Conservation (phyloP, 1,284 basidiomycete genomes). For the Puccinia horiana region DNA sequence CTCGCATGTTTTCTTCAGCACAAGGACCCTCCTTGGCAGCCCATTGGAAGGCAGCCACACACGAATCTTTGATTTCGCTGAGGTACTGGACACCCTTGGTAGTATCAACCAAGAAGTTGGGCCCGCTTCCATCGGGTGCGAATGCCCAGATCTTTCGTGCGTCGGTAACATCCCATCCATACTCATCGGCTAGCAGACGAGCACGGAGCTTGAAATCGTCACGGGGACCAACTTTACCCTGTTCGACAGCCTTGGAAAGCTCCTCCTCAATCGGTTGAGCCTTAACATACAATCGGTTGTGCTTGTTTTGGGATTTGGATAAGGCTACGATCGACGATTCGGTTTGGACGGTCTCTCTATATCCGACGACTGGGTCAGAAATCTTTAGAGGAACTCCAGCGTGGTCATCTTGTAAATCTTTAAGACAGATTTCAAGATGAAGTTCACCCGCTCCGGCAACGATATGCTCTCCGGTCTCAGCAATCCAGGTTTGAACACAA, state of each 20-base stretch:
- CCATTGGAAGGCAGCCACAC: constrained; percentile 99
- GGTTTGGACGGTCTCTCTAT: constrained; percentile 95
- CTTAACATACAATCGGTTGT: constrained; percentile 96
- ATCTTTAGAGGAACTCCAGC: constrained; percentile 99
- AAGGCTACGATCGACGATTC: constrained; percentile 95
- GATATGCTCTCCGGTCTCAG: constrained; percentile 94
- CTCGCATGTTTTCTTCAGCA: constrained; percentile 98
- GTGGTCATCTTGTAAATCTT: constrained; percentile 99
- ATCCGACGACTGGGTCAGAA: constrained; percentile 97
- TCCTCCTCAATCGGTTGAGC: constrained; percentile 92
- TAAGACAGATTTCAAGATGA: constrained; percentile 98
- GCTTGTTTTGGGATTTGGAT: constrained; percentile 99
- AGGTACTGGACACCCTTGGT: constrained; percentile 97
- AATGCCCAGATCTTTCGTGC: constrained; percentile 99
- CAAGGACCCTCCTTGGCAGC: constrained; percentile 97
- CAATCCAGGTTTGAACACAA: constrained; percentile 95
- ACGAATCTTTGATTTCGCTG: constrained; percentile 98
- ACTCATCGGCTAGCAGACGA: constrained; percentile 92
- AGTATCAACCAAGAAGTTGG: constrained; percentile 95
- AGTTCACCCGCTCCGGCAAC: constrained; percentile 99
- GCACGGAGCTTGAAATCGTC: constrained; percentile 98
- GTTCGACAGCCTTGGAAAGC: constrained; percentile 87
- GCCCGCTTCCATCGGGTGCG: constrained; percentile 95
- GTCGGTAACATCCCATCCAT: constrained; percentile 98
- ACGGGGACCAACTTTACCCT: constrained; percentile 80